Evolutionary conservation across 2,329 filamentous ascomycete genomes (phyloP).

Genomic region (Dichotomopilus funicola): DNA sequence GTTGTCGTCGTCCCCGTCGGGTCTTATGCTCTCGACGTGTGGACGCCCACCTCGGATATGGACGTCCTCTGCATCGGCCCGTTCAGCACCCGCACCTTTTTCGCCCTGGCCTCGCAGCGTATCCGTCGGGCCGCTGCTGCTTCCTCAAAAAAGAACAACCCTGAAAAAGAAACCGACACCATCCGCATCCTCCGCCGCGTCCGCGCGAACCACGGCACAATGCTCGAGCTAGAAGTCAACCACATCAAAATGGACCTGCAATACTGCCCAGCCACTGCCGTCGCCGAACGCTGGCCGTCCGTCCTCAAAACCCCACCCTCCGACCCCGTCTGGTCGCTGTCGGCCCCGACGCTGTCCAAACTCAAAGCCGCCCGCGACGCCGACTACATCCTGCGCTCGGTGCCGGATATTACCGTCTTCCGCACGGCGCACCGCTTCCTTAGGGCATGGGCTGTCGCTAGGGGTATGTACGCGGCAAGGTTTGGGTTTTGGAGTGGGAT

Average conservation of each 20-base stretch:
- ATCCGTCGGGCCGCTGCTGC: constrained; percentile 39
- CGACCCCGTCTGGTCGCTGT: constrained; percentile 49
- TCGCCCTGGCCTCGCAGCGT: constrained; percentile 49
- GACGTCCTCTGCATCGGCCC: constrained; percentile 60
- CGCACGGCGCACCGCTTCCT: constrained; percentile 52
- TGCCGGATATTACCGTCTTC: constrained; percentile 54
- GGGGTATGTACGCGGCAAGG: constrained; percentile 57
- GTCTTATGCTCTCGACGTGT: constrained; percentile 58
- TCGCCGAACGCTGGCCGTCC: constrained; percentile 48
- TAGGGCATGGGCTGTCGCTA: constrained; percentile 54
- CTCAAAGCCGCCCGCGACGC: constrained; percentile 60
- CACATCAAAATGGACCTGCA: constrained; percentile 58
- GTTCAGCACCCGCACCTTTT: constrained; percentile 55
- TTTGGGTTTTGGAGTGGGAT: constrained; percentile 62
- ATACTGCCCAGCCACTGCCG: constrained; percentile 53
- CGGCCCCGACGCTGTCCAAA: constrained; percentile 51
- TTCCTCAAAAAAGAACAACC: too few species aligned
- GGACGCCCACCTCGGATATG: constrained; percentile 55
- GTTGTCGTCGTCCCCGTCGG: constrained; percentile 57
- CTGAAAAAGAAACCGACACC: constrained; percentile 22
- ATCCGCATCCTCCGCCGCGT: constrained; percentile 51
- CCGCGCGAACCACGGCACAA: constrained; percentile 52
- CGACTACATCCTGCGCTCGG: constrained; percentile 51
- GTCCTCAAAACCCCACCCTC: constrained; percentile 41
- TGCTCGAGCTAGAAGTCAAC: constrained; percentile 56